Base-by-base conservation (phyloP, 2,329 filamentous ascomycete genomes). In the Botryotinia narcissicola region DNA sequence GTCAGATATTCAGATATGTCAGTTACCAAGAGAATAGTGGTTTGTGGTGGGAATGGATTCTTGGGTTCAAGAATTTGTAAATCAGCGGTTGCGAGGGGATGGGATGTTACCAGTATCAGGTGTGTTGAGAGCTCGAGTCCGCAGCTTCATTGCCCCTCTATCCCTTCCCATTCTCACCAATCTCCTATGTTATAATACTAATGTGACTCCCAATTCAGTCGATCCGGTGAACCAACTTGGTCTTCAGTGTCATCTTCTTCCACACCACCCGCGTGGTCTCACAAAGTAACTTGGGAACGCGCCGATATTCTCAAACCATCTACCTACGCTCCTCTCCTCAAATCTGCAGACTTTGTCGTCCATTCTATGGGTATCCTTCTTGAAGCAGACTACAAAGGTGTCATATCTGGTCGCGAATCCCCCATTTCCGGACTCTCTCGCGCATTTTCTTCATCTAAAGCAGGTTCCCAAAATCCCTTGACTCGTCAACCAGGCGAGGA, bases 351-450 rank as follows among this genome's bases (percentile, higher is more conserved):
- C 81, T 95, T 91, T 73, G 95, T 98, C 40, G 92, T 99, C 64
- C 96, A 99, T 86, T 94, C 88, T 80, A 95, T 98, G 92, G 96
- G 96, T 16, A 98, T 99, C 79, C 87, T 99, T 29, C 89, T 99
- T 16, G 96, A 99, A 85, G 94, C 95, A 68, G 96, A 99, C 85
- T 99, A 99, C 89, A 99, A 99, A 84, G 93, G 92, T 78, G 91
- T 97, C 25, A 82, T 99, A 40, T 91, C 90, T 32, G 96, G 96
- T 69, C 90, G 89, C 74, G 95, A 97, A 79, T 94, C 93, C 0
- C 90, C 94, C n/a, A 83, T 97, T 70, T 83, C 89, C 10, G 95
- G 94, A 1, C 85, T 99, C 22, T 88, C 89, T 75, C 91, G 92
- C 78, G 93, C 94, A 40, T 97, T 98, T 82, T 90, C 90, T 70